Percentiles rank a stretch among this genome's conserved stretches.
These are phyloP conservation scores for Claviceps sp. DNA, from an alignment of 2,329 filamentous ascomycete species.

Conservation along the genomic window DNA sequence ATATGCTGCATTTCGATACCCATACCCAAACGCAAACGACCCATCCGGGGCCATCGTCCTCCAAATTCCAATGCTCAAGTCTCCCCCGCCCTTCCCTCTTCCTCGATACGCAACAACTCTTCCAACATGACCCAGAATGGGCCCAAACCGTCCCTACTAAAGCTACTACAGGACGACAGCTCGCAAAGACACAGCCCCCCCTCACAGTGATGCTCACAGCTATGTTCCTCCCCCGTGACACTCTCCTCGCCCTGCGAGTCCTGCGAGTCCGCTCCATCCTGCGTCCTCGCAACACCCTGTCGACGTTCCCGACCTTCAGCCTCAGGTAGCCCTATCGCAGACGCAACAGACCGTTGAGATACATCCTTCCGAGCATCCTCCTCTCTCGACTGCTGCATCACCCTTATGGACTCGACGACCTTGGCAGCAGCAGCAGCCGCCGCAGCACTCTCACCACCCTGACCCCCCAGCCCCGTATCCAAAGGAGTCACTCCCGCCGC, in stretches of 20 bases:
- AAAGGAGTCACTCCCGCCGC: no score
- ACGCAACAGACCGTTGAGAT: no score
- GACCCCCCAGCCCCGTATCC: not conserved
- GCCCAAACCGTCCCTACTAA: conserved; percentile 10
- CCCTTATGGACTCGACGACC: not conserved
- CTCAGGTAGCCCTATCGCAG: not conserved
- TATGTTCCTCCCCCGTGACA: not conserved
- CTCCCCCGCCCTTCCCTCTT: not conserved
- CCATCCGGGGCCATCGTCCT: no score
- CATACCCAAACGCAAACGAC: no score
- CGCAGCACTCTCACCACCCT: not conserved
- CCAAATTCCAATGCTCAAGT: not conserved
- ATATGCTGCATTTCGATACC: no score
- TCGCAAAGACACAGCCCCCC: no score
- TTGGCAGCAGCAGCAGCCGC: not conserved
- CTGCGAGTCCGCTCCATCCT: conserved; percentile 1
- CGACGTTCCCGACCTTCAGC: not conserved
- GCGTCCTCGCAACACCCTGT: not conserved
- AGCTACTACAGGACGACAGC: conserved; percentile 1
- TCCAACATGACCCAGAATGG: conserved; percentile 20
- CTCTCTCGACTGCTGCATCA: not conserved
- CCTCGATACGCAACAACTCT: conserved; percentile 16
- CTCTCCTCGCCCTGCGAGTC: not conserved
- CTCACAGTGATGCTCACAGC: not conserved
- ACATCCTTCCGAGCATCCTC: not conserved